phyloP scores from a whole-genome alignment of 169 alveolate genomes.

The Plasmodium gallinaceum region DNA sequence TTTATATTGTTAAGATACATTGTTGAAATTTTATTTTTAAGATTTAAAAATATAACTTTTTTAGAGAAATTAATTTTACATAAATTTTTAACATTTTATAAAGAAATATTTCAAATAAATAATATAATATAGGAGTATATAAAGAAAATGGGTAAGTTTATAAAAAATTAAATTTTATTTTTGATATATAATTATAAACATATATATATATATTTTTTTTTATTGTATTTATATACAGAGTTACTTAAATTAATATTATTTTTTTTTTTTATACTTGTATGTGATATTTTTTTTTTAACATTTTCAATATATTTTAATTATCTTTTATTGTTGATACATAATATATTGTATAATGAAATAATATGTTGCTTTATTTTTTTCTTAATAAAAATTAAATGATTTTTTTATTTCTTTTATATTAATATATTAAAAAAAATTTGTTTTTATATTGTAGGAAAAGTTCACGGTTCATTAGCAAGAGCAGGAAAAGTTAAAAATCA shows the following conservation, averaged over 20 bases:
- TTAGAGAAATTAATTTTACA: background rate
- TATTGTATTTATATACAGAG: too few relatives aligned
- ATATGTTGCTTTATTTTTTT: background rate
- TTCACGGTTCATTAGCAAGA: slow-evolving; percentile 98
- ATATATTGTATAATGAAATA: too few relatives aligned
- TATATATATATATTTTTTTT: too few relatives aligned
- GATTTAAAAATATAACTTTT: background rate
- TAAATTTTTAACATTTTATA: background rate
- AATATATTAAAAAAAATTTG: background rate
- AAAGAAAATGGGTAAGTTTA: slow-evolving; percentile 50
- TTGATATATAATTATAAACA: background rate
- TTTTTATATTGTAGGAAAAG: slow-evolving; percentile 84
- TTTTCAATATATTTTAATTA: too few relatives aligned
- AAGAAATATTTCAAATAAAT: background rate
- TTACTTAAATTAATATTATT: too few relatives aligned
- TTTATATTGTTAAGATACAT: too few relatives aligned
- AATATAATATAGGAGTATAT: background rate
- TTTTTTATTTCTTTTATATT: background rate
- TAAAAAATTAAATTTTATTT: background rate
- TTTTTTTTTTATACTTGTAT: too few relatives aligned
- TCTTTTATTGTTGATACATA: too few relatives aligned
- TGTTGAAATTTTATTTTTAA: background rate
- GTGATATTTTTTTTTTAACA: too few relatives aligned
- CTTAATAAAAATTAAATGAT: background rate
- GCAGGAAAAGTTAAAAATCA: slow-evolving; percentile 99